A percentile compares a stretch with the other conserved stretches of the same genome.
Evolutionary conservation across 2,329 filamentous ascomycete species (phyloP).

Genomic region (Aspergillus sp.): DNA sequence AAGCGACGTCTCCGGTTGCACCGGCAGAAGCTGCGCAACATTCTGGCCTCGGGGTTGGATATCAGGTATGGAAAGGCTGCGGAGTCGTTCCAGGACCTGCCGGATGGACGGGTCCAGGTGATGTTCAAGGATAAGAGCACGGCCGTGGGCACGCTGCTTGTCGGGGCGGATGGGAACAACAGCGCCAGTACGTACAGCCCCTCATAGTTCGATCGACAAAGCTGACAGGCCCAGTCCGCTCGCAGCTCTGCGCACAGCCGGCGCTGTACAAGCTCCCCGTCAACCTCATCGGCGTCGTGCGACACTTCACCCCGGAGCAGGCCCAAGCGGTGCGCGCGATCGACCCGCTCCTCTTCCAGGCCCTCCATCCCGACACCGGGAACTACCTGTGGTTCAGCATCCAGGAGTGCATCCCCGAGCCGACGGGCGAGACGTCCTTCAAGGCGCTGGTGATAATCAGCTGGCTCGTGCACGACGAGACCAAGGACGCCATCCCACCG

Average conservation of each 20-base stretch:
- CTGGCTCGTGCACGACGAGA: neutral
- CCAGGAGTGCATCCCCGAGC: neutral
- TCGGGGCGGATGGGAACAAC: neutral
- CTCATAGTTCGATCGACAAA: neutral
- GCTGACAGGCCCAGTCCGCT: neutral
- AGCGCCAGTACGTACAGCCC: neutral
- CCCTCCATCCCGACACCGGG: neutral
- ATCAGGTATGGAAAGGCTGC: conserved; percentile 2
- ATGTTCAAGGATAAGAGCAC: neutral
- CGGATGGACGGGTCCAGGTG: neutral
- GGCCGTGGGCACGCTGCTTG: neutral
- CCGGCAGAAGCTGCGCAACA: neutral
- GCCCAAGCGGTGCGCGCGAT: neutral
- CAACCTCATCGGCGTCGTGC: neutral
- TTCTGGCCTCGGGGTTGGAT: neutral
- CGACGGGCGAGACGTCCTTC: conserved; percentile 1
- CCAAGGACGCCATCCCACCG: neutral
- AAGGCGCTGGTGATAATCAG: neutral
- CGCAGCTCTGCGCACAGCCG: neutral
- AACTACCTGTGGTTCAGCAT: conserved; percentile 4
- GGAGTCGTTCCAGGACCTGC: neutral
- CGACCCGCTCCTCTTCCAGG: conserved; percentile 5
- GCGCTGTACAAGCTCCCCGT: conserved; percentile 1
- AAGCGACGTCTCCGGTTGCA: conserved; percentile 1
- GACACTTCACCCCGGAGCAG: neutral